phyloP scores from a whole-genome alignment of 1,139 yeast genomes.

The Yarrowia galli region DNA sequence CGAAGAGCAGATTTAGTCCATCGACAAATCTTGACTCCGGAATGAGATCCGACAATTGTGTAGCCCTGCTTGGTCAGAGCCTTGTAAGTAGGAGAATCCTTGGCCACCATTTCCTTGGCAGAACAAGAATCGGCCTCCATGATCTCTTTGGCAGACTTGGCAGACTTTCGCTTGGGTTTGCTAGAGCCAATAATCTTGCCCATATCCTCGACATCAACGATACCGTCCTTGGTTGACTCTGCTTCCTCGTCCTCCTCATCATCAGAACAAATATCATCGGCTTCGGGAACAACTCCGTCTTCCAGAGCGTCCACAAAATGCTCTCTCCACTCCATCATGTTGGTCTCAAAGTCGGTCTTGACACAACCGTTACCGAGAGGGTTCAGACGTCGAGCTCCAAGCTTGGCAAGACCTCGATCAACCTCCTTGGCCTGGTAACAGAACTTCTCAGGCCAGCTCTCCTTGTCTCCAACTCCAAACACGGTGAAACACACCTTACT shows the following conservation, averaged over 20 bases:
- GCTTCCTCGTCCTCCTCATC: conserved; percentile 52
- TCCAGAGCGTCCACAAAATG: conserved; percentile 64
- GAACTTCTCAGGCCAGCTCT: conserved; percentile 81
- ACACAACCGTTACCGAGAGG: conserved; percentile 89
- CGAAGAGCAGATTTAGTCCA: conserved; percentile 96
- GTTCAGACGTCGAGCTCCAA: conserved; percentile 84
- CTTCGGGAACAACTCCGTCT: conserved; percentile 64
- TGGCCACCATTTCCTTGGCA: conserved; percentile 85
- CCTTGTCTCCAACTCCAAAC: conserved; percentile 86
- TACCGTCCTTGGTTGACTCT: conserved; percentile 49
- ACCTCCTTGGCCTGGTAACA: conserved; percentile 85
- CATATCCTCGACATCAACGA: conserved; percentile 88
- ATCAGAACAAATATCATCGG: conserved; percentile 56
- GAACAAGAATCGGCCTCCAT: conserved; percentile 48
- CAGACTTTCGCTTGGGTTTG: conserved; percentile 29
- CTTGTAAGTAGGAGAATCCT: conserved; percentile 86
- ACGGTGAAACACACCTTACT: conserved; percentile 71
- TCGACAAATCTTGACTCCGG: conserved; percentile 93
- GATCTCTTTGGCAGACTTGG: conserved; percentile 46
- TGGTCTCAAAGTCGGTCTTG: conserved; percentile 70
- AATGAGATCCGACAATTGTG: conserved; percentile 90
- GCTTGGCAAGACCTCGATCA: conserved; percentile 77
- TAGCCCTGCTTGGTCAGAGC: conserved; percentile 93
- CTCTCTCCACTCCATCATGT: conserved; percentile 70
- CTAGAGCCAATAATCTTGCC: conserved; percentile 59